Evolutionary conservation across 2,329 filamentous ascomycete genomes (phyloP).

Genomic region (Trichoderma sp.): DNA sequence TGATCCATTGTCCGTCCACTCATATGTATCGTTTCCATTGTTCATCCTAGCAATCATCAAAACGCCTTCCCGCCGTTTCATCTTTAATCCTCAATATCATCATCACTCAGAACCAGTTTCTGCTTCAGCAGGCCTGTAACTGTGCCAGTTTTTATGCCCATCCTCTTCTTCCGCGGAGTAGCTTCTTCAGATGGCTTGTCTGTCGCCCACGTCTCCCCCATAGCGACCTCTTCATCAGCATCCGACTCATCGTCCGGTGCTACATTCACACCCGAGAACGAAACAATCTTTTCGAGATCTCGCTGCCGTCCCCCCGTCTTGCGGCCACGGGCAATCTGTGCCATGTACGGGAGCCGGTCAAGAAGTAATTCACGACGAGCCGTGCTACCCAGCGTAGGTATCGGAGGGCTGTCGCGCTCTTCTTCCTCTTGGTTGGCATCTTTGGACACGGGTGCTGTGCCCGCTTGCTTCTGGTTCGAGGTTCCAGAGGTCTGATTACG

Average conservation of each 20-base stretch:
- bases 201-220: slow-evolving; percentile 60
- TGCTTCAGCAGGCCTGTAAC: slow-evolving; percentile 54
- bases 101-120: slow-evolving; percentile 74
- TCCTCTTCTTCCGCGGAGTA: slow-evolving; percentile 50
- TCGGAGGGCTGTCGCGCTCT: slow-evolving; percentile 35
- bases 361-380: slow-evolving; percentile 75
- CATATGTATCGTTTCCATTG: neutral
- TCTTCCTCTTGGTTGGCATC: slow-evolving; percentile 25
- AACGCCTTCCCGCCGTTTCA: neutral
- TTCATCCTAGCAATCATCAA: neutral
- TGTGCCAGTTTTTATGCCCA: slow-evolving; percentile 40
- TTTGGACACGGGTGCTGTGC: slow-evolving; percentile 12
- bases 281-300: slow-evolving; percentile 68
- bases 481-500: slow-evolving; percentile 40
- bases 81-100: slow-evolving; percentile 76
- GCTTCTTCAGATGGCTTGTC: slow-evolving; percentile 59
- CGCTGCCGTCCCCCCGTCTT: slow-evolving; percentile 47
- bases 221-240: slow-evolving; percentile 46
- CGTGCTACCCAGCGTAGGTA: slow-evolving; percentile 63
- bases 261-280: slow-evolving; percentile 61
- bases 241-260: slow-evolving; percentile 47
- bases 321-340: slow-evolving; percentile 58
- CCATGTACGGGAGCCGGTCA: slow-evolving; percentile 84
- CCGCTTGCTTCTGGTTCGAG: slow-evolving; percentile 36
- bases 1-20: neutral